Evolutionary conservation across 2,329 filamentous ascomycete species (phyloP).

Genomic region (Parastagonospora nodorum): DNA sequence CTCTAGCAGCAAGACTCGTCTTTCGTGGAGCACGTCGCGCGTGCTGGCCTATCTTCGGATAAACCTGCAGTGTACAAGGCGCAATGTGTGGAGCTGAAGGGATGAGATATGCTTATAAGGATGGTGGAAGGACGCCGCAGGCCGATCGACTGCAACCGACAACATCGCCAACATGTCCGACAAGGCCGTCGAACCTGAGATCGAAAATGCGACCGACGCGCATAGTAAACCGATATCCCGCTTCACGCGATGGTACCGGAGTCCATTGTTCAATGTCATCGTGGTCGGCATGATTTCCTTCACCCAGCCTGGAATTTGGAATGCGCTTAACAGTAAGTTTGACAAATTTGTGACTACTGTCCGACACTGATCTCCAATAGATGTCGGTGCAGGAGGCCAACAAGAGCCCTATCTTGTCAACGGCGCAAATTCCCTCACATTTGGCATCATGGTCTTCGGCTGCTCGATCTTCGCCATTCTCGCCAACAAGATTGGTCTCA

Average conservation of each 20-base stretch:
- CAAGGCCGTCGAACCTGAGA: constrained; percentile 20
- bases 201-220: constrained; percentile 6
- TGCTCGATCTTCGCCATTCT: constrained; percentile 31
- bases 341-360: background rate
- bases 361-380: constrained; percentile 19
- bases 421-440: constrained; percentile 51
- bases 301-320: constrained; percentile 56
- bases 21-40: background rate
- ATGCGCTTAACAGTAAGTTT: constrained; percentile 50
- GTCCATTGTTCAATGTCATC: constrained; percentile 55
- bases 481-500: constrained; percentile 44
- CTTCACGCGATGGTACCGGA: constrained; percentile 46
- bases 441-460: constrained; percentile 51
- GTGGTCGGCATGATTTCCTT: constrained; percentile 53
- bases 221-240: constrained; percentile 18
- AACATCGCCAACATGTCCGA: constrained; percentile 9
- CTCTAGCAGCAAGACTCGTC: background rate
- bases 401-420: constrained; percentile 48
- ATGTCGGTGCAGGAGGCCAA: constrained; percentile 34
- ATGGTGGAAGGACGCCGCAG: background rate
- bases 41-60: constrained; percentile 5
- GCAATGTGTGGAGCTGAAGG: background rate
- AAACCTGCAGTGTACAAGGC: background rate
- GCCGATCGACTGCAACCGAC: background rate
- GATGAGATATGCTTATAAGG: background rate